Conservation (phyloP, 257 asterid genomes). For the Prunella vulgaris region DNA sequence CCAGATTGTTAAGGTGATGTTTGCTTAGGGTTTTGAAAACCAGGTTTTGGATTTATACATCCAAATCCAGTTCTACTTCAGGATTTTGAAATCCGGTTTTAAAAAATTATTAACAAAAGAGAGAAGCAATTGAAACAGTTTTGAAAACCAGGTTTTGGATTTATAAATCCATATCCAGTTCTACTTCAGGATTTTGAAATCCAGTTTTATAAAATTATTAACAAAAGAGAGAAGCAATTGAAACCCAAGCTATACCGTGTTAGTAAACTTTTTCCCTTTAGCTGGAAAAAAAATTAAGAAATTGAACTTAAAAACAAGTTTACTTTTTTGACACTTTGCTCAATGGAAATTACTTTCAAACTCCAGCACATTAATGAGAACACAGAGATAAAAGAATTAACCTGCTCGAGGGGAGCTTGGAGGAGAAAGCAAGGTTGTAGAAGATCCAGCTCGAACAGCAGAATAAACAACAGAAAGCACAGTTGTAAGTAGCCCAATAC, state of each 20-base stretch:
- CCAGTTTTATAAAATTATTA: background rate
- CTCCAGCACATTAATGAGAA: background rate
- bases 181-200: too few relatives aligned
- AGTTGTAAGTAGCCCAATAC: conserved; percentile 71
- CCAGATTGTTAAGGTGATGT: too few relatives aligned
- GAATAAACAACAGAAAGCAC: conserved; percentile 82
- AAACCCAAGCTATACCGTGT: background rate
- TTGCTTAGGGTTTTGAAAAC: too few relatives aligned
- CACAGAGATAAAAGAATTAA: conserved; percentile 10
- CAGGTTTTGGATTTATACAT: too few relatives aligned
- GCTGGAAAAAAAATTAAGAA: background rate
- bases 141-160: too few relatives aligned
- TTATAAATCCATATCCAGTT: too few relatives aligned
- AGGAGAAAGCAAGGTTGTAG: conserved; percentile 80
- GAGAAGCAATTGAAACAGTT: background rate
- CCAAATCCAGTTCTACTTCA: too few relatives aligned
- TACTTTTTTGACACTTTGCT: background rate
- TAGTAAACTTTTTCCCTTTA: background rate
- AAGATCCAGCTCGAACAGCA: conserved; percentile 89
- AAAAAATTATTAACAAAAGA: background rate
- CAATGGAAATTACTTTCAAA: background rate
- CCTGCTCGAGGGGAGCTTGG: conserved; percentile 88
- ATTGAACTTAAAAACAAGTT: background rate
- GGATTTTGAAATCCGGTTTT: too few relatives aligned
- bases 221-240: background rate